Evolutionary conservation across 1,139 yeast genomes (phyloP).

Genomic region (Blastobotrys proliferans): DNA sequence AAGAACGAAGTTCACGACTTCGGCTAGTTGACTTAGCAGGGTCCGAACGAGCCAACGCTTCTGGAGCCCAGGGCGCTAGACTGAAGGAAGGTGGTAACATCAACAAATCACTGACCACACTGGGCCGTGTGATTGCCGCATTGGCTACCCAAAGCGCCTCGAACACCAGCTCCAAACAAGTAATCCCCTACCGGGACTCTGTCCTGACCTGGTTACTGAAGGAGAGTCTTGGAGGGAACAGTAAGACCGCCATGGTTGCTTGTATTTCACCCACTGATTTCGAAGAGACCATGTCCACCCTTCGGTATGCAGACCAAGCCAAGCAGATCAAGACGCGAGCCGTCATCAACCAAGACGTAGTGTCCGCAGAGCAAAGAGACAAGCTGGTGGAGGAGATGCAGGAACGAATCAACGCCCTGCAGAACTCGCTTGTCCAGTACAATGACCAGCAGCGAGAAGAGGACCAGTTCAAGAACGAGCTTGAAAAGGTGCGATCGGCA

Average conservation of each 20-base stretch:
- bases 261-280: slow-evolving; percentile 72
- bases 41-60: slow-evolving; percentile 61
- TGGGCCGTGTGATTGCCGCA: slow-evolving; percentile 69
- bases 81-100: slow-evolving; percentile 71
- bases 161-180: slow-evolving; percentile 23
- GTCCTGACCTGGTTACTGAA: slow-evolving; percentile 66
- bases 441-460: slow-evolving; percentile 25
- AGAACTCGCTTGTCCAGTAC: slow-evolving; percentile 29
- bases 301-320: slow-evolving; percentile 72
- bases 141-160: slow-evolving; percentile 41
- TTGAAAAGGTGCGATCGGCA: slow-evolving; percentile 35
- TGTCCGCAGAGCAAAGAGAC: slow-evolving; percentile 38
- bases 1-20: slow-evolving; percentile 59
- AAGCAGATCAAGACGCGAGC: slow-evolving; percentile 65
- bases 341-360: slow-evolving; percentile 43
- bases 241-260: slow-evolving; percentile 71
- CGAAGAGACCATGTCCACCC: slow-evolving; percentile 69
- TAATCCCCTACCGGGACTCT: slow-evolving; percentile 72
- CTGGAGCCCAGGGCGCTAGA: slow-evolving; percentile 63
- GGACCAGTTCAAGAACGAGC: slow-evolving; percentile 29
- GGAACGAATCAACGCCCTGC: slow-evolving; percentile 38
- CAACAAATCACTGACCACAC: slow-evolving; percentile 68
- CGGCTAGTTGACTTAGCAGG: slow-evolving; percentile 81
- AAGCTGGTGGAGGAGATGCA: slow-evolving; percentile 40
- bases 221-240: slow-evolving; percentile 70